phyloP scores from a whole-genome alignment of 495 filamentous ascomycete genomes.

The Talaromyces thailandensis region DNA sequence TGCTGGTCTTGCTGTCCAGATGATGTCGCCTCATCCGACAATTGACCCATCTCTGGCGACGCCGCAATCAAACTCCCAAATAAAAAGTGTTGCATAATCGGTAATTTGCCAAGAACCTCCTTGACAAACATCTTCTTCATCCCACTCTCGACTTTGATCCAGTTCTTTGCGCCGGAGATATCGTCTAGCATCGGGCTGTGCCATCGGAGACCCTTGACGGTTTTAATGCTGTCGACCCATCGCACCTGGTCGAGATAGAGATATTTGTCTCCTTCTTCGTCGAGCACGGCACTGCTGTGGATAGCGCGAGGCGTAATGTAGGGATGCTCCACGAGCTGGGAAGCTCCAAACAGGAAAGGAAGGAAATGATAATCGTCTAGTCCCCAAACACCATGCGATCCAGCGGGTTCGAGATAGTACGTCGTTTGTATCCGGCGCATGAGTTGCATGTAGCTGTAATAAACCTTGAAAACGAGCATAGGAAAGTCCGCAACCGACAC shows the following conservation, averaged over 20 bases:
- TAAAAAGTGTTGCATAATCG: constrained; percentile 96
- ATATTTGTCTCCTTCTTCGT: constrained; percentile 74
- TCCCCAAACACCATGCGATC: constrained; percentile 93
- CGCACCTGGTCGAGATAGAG: constrained; percentile 86
- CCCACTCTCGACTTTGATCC: constrained; percentile 86
- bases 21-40: constrained; percentile 39
- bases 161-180: constrained; percentile 84
- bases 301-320: constrained; percentile 82
- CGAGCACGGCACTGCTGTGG: constrained; percentile 75
- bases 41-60: constrained; percentile 66
- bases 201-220: constrained; percentile 90
- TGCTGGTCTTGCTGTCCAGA: constrained; percentile 32
- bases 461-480: constrained; percentile 64
- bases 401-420: constrained; percentile 93
- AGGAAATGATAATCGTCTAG: constrained; percentile 94
- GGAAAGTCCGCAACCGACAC: constrained; percentile 58
- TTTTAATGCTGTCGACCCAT: constrained; percentile 95
- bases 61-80: constrained; percentile 83
- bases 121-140: constrained; percentile 95
- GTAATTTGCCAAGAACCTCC: constrained; percentile 87
- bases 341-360: constrained; percentile 94
- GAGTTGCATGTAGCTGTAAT: constrained; percentile 69
- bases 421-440: constrained; percentile 78
- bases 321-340: constrained; percentile 78
- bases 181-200: constrained; percentile 98